Percentiles rank a stretch among this genome's conserved stretches.
phyloP scores from a whole-genome alignment of 805 yeast species.

The Blastobotrys parvus region DNA sequence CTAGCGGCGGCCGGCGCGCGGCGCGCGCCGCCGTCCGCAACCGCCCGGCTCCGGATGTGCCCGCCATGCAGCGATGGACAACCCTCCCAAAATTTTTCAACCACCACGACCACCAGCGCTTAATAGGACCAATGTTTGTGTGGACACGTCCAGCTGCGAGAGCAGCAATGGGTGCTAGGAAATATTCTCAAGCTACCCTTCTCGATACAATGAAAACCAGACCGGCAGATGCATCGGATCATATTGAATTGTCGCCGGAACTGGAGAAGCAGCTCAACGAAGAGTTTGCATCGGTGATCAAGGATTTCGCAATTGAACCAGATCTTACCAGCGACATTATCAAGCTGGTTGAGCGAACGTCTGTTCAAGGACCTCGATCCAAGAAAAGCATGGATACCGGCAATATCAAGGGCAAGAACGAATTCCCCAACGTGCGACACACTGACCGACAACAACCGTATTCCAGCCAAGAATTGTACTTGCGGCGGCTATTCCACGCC shows the following conservation, averaged over 20 bases:
- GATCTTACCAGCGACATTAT: conserved; percentile 20
- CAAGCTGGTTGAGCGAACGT: conserved; percentile 12
- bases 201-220: too few relatives aligned
- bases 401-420: conserved; percentile 15
- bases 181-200: too few relatives aligned
- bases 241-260: conserved; percentile 23
- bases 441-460: conserved; percentile 58
- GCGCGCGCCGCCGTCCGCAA: too few relatives aligned
- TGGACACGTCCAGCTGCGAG: too few relatives aligned
- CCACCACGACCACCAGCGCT: too few relatives aligned
- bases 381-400: conserved; percentile 4
- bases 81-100: too few relatives aligned
- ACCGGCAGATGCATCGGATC: too few relatives aligned
- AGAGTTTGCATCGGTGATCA: conserved; percentile 22
- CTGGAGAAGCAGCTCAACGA: conserved; percentile 22
- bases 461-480: conserved; percentile 64
- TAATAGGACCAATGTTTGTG: too few relatives aligned
- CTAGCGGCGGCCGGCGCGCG: too few relatives aligned
- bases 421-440: conserved; percentile 57
- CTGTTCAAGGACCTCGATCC: conserved; percentile 10
- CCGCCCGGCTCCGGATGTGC: too few relatives aligned
- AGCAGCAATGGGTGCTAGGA: too few relatives aligned
- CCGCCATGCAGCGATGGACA: too few relatives aligned
- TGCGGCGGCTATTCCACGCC: conserved; percentile 63
- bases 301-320: conserved; percentile 23